These are phyloP conservation scores for Microascus cirrosus DNA, from an alignment of 2,329 filamentous ascomycete species.

Conservation along the genomic window DNA sequence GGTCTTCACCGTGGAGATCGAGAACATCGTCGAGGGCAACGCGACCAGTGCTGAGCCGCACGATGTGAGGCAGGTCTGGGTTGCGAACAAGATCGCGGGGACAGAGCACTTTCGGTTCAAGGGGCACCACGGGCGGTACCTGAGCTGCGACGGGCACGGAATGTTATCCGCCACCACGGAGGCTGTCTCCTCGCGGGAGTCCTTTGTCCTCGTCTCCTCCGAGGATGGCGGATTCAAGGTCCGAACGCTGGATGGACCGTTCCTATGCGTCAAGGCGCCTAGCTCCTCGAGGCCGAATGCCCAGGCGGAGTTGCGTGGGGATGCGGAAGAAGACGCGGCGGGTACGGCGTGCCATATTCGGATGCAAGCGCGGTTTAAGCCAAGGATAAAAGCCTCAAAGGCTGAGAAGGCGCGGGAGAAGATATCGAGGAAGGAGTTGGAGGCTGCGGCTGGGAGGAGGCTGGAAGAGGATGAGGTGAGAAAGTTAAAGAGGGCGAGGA, in stretches of 20 bases:
- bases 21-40: conserved; percentile 81
- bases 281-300: conserved; percentile 35
- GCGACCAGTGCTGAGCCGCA: conserved; percentile 83
- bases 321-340: conserved; percentile 54
- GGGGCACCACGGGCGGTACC: conserved; percentile 79
- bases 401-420: conserved; percentile 77
- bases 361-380: conserved; percentile 95
- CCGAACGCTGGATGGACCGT: conserved; percentile 62
- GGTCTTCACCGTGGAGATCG: conserved; percentile 70
- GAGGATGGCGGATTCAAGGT: conserved; percentile 47
- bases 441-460: conserved; percentile 64
- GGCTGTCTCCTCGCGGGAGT: conserved; percentile 75
- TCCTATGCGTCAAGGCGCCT: conserved; percentile 50
- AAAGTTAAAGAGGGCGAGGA: conserved; percentile 68
- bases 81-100: conserved; percentile 73
- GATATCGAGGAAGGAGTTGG: conserved; percentile 75
- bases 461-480: conserved; percentile 80
- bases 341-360: conserved; percentile 71
- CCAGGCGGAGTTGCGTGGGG: conserved; percentile 60
- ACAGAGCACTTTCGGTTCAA: conserved; percentile 79
- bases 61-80: conserved; percentile 92
- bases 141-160: conserved; percentile 77
- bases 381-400: conserved; percentile 64
- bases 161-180: conserved; percentile 65
- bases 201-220: conserved; percentile 51